Conservation (phyloP, 2,329 filamentous ascomycete species). For the Ampelomyces quisqualis region DNA sequence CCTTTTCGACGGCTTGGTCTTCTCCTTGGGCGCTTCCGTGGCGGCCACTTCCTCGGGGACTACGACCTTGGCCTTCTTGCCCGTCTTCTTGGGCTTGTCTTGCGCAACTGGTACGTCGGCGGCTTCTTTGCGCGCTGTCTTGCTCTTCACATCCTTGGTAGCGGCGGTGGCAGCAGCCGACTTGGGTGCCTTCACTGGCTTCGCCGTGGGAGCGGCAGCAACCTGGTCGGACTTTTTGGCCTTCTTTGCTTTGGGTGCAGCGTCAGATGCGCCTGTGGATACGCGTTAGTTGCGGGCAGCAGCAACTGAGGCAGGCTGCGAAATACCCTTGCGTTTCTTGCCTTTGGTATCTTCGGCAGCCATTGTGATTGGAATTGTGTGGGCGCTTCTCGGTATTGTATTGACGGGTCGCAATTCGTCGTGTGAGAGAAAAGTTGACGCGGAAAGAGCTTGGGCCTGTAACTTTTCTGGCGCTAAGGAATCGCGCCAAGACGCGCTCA, state of each 20-base stretch:
- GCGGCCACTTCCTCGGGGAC: slow-evolving; percentile 9
- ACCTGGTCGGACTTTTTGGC: slow-evolving; percentile 39
- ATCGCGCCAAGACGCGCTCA: slow-evolving; percentile 15
- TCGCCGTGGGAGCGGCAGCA: slow-evolving; percentile 17
- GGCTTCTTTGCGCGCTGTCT: slow-evolving; percentile 40
- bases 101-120: slow-evolving; percentile 19
- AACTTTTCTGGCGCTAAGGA: slow-evolving; percentile 37
- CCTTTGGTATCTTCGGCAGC: slow-evolving; percentile 53
- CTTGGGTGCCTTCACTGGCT: slow-evolving; percentile 24
- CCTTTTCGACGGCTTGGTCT: slow-evolving; percentile 28
- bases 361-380: slow-evolving; percentile 46
- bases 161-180: slow-evolving; percentile 21
- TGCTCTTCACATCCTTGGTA: slow-evolving; percentile 22
- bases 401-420: slow-evolving; percentile 7
- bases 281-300: slow-evolving; percentile 11
- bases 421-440: slow-evolving; percentile 34
- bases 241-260: slow-evolving; percentile 43
- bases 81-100: slow-evolving; percentile 18
- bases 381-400: too few species aligned
- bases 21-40: slow-evolving; percentile 18
- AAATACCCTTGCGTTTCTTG: slow-evolving; percentile 58
- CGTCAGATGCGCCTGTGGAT: slow-evolving; percentile 34
- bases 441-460: slow-evolving; percentile 28
- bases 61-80: slow-evolving; percentile 18
- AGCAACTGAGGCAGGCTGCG: slow-evolving; percentile 3